phyloP scores from a whole-genome alignment of 345 rosid species.

The Clarkia xantiana region DNA sequence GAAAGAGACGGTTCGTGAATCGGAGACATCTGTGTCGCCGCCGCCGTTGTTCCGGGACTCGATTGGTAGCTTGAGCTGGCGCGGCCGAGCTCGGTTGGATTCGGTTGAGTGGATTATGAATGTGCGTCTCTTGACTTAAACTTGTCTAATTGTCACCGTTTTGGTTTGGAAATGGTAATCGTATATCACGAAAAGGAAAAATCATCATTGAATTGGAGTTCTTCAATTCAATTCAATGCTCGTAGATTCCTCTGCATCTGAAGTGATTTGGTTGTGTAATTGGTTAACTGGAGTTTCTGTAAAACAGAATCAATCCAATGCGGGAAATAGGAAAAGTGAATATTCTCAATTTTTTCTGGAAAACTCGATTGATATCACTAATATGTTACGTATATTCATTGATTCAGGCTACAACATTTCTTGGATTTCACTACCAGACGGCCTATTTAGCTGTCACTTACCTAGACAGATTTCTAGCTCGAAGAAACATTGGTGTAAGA shows the following conservation, averaged over 20 bases:
- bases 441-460: slow-evolving; percentile 56
- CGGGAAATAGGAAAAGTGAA: too few relatives aligned
- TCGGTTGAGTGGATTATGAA: slow-evolving; percentile 73
- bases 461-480: slow-evolving; percentile 56
- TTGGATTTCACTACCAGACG: slow-evolving; percentile 55
- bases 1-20: slow-evolving; percentile 5
- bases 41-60: background rate
- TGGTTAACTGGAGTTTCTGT: too few relatives aligned
- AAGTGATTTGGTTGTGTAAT: too few relatives aligned
- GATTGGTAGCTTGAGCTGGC: slow-evolving; percentile 10
- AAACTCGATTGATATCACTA: background rate
- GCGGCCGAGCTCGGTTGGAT: slow-evolving; percentile 34
- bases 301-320: too few relatives aligned
- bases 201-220: too few relatives aligned
- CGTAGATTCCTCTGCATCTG: too few relatives aligned
- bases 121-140: slow-evolving; percentile 20
- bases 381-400: background rate
- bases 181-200: too few relatives aligned
- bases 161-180: too few relatives aligned
- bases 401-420: slow-evolving; percentile 41
- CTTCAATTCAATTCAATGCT: too few relatives aligned
- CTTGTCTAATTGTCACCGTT: too few relatives aligned
- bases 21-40: background rate
- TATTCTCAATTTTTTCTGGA: background rate
- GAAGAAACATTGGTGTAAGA: slow-evolving; percentile 51